phyloP scores from a whole-genome alignment of 768 basidiomycete species.

The Suillus brevipes region DNA sequence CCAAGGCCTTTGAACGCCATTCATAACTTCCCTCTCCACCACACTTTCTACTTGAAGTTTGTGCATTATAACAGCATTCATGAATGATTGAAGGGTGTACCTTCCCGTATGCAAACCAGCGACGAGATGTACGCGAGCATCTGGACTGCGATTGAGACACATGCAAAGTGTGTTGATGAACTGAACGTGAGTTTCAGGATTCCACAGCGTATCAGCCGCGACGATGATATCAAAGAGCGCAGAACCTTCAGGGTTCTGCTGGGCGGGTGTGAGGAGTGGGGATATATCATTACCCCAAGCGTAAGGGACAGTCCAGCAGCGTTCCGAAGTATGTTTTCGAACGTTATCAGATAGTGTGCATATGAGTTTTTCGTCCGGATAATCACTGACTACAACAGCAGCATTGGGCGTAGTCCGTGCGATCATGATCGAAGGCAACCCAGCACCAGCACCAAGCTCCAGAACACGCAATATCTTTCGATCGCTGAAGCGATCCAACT shows the following conservation, averaged over 20 bases:
- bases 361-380: slow-evolving; percentile 66
- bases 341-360: slow-evolving; percentile 59
- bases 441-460: slow-evolving; percentile 75
- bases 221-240: slow-evolving; percentile 62
- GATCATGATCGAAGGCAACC: slow-evolving; percentile 70
- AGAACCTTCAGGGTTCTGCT: slow-evolving; percentile 8
- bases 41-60: slow-evolving; percentile 49
- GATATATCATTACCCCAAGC: slow-evolving; percentile 61
- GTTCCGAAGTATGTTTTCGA: slow-evolving; percentile 45
- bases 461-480: slow-evolving; percentile 42
- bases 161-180: slow-evolving; percentile 54
- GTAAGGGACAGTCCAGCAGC: slow-evolving; percentile 56
- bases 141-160: slow-evolving; percentile 43
- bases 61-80: slow-evolving; percentile 37
- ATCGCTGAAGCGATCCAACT: slow-evolving; percentile 32
- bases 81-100: slow-evolving; percentile 67
- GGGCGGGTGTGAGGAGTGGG: slow-evolving; percentile 14
- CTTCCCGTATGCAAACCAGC: slow-evolving; percentile 77
- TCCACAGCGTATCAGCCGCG: slow-evolving; percentile 81
- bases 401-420: slow-evolving; percentile 46
- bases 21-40: slow-evolving; percentile 49
- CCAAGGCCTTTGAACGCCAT: slow-evolving; percentile 47
- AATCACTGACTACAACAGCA: slow-evolving; percentile 62
- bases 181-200: slow-evolving; percentile 54
- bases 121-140: slow-evolving; percentile 61